phyloP scores from a whole-genome alignment of 768 basidiomycete species.

The Rhodotorula taiwanensis region DNA sequence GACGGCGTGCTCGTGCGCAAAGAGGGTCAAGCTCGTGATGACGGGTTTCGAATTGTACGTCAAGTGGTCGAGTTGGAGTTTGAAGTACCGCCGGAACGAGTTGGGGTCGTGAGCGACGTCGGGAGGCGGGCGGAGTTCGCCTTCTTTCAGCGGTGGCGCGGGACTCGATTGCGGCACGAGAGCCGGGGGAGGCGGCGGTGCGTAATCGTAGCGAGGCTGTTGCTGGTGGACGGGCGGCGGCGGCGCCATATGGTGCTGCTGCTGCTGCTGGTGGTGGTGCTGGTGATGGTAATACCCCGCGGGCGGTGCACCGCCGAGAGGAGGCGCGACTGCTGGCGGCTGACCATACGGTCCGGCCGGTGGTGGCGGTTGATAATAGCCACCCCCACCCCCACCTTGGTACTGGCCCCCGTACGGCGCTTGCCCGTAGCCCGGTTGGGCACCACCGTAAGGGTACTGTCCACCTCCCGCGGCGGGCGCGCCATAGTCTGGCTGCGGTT shows the following conservation, averaged over 20 bases:
- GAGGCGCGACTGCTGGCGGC: slow-evolving; percentile 20
- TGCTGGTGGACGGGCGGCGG: slow-evolving; percentile 28
- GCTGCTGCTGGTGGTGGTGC: slow-evolving; percentile 49
- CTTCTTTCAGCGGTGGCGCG: slow-evolving; percentile 46
- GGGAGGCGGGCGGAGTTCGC: slow-evolving; percentile 26
- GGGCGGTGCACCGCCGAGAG: slow-evolving; percentile 26
- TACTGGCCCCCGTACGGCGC: slow-evolving; percentile 21
- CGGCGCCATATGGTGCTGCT: slow-evolving; percentile 48
- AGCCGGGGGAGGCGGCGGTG: slow-evolving; percentile 37
- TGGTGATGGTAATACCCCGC: slow-evolving; percentile 44
- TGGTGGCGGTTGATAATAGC: slow-evolving; percentile 1
- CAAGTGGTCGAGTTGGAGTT: slow-evolving; percentile 65
- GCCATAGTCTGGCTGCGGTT: slow-evolving; percentile 6
- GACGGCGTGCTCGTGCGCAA: slow-evolving; percentile 71
- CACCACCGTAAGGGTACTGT: no score
- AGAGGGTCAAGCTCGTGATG: slow-evolving; percentile 85
- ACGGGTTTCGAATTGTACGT: slow-evolving; percentile 91
- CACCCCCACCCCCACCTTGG: no score
- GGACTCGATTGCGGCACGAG: not conserved
- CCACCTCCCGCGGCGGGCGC: not conserved
- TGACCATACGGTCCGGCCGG: not conserved
- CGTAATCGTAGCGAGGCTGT: not conserved
- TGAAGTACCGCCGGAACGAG: slow-evolving; percentile 72
- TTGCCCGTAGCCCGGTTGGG: no score
- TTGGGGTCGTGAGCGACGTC: slow-evolving; percentile 51